Evolutionary conservation across 2,329 filamentous ascomycete genomes (phyloP).

Genomic region (Triangularia verruculosa): DNA sequence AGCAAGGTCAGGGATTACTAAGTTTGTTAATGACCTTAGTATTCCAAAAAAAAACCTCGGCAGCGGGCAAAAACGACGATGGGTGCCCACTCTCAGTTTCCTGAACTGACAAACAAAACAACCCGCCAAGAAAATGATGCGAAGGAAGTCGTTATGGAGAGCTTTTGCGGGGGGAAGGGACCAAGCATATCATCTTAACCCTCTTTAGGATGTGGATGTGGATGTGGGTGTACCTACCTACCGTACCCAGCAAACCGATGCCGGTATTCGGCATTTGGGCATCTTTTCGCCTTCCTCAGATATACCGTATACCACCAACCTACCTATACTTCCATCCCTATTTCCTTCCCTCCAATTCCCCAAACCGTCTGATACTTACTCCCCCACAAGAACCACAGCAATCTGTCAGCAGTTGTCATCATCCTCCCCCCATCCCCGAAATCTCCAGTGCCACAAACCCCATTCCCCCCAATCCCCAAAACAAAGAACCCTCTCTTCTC

Average conservation of each 20-base stretch:
- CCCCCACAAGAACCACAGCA: neutral
- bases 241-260: neutral
- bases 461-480: neutral
- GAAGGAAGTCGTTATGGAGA: neutral
- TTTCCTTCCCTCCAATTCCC: neutral
- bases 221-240: neutral
- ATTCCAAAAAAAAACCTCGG: neutral
- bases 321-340: neutral
- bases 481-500: neutral
- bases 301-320: neutral
- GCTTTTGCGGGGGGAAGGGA: neutral
- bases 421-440: neutral
- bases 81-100: too few relatives aligned
- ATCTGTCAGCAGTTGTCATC: neutral
- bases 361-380: neutral
- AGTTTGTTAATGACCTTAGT: neutral
- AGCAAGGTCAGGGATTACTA: too few relatives aligned
- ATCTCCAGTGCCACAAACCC: neutral
- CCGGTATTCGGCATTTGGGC: neutral
- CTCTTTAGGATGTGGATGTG: neutral
- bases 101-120: neutral
- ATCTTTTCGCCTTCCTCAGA: neutral
- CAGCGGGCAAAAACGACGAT: neutral
- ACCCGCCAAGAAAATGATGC: neutral
- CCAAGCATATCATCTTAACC: neutral